Percentiles rank a stretch among this genome's conserved stretches.
phyloP scores from a whole-genome alignment of 2,329 filamentous ascomycete genomes.

The Fusarium sp. region DNA sequence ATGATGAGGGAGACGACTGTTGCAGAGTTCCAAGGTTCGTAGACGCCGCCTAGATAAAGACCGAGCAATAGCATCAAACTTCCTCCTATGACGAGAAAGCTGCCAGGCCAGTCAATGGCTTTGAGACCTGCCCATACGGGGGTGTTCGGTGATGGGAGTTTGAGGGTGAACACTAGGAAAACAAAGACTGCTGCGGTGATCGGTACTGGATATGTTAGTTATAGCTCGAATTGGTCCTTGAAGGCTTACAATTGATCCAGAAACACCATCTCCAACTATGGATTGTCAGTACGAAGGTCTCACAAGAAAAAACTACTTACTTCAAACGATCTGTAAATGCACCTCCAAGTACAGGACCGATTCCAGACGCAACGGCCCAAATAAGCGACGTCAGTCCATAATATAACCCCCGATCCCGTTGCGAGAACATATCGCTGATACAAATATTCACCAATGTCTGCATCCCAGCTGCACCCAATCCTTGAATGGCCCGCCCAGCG shows the following conservation, averaged over 20 bases:
- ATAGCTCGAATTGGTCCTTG: rapidly evolving
- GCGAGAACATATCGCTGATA: constrained; percentile 66
- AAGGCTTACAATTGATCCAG: constrained; percentile 62
- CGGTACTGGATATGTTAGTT: constrained; percentile 52
- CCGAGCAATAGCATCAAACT: constrained; percentile 78
- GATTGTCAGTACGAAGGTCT: background rate
- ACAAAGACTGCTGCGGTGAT: constrained; percentile 67
- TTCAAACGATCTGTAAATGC: constrained; percentile 71
- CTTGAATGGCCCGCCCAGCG: constrained; percentile 61
- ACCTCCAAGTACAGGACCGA: constrained; percentile 75
- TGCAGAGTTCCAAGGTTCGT: constrained; percentile 71
- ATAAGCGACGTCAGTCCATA: constrained; percentile 75
- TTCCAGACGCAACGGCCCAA: constrained; percentile 73
- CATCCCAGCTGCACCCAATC: constrained; percentile 65
- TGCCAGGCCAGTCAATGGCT: constrained; percentile 72
- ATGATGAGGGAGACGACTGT: constrained; percentile 73
- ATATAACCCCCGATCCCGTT: constrained; percentile 56
- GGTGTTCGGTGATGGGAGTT: constrained; percentile 75
- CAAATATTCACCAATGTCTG: constrained; percentile 65
- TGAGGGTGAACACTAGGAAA: constrained; percentile 71
- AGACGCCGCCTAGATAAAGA: constrained; percentile 75
- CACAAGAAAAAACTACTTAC: constrained; percentile 48
- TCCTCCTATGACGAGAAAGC: constrained; percentile 70
- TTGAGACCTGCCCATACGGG: constrained; percentile 71
- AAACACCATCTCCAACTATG: constrained; percentile 61